phyloP scores from a whole-genome alignment of 192 early-diverging fungal genomes.

The Fimicolochytrium jonesii region DNA sequence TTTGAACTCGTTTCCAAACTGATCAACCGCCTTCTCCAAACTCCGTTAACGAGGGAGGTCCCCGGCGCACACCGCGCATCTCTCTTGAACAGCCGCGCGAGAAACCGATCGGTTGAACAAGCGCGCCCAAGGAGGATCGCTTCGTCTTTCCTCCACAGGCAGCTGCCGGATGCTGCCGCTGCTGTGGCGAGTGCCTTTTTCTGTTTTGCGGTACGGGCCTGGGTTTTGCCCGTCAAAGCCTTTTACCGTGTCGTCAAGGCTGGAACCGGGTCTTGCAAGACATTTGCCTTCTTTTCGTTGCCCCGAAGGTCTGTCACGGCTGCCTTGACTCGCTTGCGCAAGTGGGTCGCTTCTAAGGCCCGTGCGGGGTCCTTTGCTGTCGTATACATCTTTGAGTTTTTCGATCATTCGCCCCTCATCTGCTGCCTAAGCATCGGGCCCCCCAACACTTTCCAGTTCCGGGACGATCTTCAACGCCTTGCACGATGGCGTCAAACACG shows the following conservation, averaged over 20 bases:
- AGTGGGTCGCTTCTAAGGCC: background rate
- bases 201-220: background rate
- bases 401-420: background rate
- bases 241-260: background rate
- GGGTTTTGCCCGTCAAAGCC: too few relatives aligned
- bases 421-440: background rate
- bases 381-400: background rate
- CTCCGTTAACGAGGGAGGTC: background rate
- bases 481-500: background rate
- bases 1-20: conserved; percentile 4
- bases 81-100: background rate
- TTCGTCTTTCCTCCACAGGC: background rate
- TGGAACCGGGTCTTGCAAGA: background rate
- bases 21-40: background rate
- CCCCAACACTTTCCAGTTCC: background rate
- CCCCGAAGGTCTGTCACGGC: background rate
- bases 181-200: background rate
- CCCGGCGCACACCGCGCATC: background rate
- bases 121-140: background rate
- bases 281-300: background rate
- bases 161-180: background rate
- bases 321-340: background rate
- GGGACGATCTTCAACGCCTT: background rate
- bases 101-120: background rate
- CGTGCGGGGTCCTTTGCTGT: background rate